phyloP scores from a whole-genome alignment of 192 early-diverging fungal species.

The Backusella parvicylindrica region DNA sequence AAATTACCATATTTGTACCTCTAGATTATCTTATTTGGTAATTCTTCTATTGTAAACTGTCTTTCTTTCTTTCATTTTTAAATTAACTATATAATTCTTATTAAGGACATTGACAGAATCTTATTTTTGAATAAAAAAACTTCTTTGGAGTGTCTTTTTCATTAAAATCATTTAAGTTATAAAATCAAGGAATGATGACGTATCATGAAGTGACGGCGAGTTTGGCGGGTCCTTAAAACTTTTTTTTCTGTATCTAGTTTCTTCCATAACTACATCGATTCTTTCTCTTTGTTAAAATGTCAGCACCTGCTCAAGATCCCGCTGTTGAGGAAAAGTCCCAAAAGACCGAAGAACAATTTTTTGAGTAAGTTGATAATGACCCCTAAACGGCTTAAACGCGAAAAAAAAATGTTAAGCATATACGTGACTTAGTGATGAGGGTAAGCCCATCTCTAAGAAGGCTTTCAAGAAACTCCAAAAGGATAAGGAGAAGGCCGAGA shows the following conservation, averaged over 20 bases:
- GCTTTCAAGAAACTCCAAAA: conserved; percentile 93
- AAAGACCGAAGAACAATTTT: conserved; percentile 47
- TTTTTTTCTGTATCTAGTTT: not conserved
- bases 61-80: too few relatives aligned
- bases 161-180: not conserved
- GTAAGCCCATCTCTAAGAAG: conserved; percentile 87
- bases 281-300: conserved; percentile 9
- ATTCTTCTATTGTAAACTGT: too few relatives aligned
- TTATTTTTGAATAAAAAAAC: too few relatives aligned
- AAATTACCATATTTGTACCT: not conserved
- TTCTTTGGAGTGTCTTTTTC: too few relatives aligned
- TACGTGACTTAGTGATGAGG: conserved; percentile 57
- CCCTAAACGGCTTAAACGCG: not conserved
- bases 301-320: conserved; percentile 19
- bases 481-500: conserved; percentile 84
- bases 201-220: not conserved
- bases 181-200: not conserved
- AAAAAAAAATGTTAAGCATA: not conserved
- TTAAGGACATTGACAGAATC: too few relatives aligned
- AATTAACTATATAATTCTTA: too few relatives aligned
- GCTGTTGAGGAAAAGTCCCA: conserved; percentile 38
- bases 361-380: conserved; percentile 31
- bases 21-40: not conserved
- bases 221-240: not conserved
- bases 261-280: not conserved